phyloP scores from a whole-genome alignment of 345 rosid genomes.

The Durio zibethinus region DNA sequence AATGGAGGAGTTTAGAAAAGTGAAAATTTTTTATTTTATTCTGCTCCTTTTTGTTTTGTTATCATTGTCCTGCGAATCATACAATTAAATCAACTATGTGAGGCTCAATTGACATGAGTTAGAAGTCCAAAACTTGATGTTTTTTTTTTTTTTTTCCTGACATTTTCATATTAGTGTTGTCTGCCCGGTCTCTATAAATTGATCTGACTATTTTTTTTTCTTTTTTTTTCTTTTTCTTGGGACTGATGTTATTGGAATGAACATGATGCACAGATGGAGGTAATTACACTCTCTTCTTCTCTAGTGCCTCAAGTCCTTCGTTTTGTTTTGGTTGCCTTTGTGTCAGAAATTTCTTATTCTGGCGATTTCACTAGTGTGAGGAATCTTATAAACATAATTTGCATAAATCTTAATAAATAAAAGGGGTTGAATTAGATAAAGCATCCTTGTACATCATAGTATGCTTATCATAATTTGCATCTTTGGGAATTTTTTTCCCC shows the following conservation, averaged over 20 bases:
- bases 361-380: neutral
- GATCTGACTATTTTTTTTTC: neutral
- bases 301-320: neutral
- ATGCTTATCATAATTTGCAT: neutral
- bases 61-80: neutral
- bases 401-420: neutral
- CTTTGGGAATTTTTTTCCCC: neutral
- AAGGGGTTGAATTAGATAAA: neutral
- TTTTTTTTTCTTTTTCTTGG: neutral
- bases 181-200: neutral
- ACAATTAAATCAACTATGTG: neutral
- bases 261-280: conserved; percentile 57
- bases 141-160: neutral
- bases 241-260: conserved; percentile 2
- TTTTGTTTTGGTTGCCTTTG: neutral
- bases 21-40: neutral
- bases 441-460: neutral
- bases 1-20: neutral
- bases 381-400: neutral
- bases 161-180: neutral
- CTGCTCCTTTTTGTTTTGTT: neutral
- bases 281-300: conserved; percentile 25
- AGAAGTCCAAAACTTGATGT: neutral
- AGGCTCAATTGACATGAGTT: neutral
- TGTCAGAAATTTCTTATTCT: neutral